Base-by-base conservation (phyloP, 2,329 filamentous ascomycete species). In the Beauveria pseudobassiana region DNA sequence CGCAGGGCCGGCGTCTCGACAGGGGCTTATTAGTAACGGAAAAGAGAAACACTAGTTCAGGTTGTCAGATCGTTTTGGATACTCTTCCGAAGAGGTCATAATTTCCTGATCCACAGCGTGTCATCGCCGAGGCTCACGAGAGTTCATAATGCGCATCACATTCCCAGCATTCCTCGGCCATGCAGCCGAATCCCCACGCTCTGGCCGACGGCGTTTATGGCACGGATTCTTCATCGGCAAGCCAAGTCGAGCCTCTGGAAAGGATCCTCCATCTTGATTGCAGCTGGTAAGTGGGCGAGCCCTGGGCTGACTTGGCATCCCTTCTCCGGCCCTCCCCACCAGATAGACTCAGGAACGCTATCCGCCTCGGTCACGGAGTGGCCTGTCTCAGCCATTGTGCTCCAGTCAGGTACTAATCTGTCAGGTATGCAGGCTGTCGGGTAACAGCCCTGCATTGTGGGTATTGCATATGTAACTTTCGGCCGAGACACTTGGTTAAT, bases 91-190 rank as follows among this genome's bases (percentile, higher is more conserved):
- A 50, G 50, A 55, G 34, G 8, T 43, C 38, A 57, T 38, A 51
- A 52, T 62, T 57, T 62, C 26, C 2, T 46, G 46, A 46, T 62
- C 60, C 60, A 62, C 60, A 53, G 3, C 26, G 14, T 3, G 2
- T 38, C 43, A n/a, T 62, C 59, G 46, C 60, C 60, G 60, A 62
- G 60, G 60, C 20, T 62, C 53, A 57, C 46, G 45, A 57, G 60
- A 3, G 10, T 24, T 14, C 28, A 54, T 51, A 12, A 12, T 42
- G 38, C 40, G 12, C 48, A 52, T 59, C 26, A 34, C 24, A 45
- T 43, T 52, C 38, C 57, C 42, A 40, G 24, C 38, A 20, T 30
- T 48, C 58, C 58, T 54, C 58, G 42, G 49, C 20, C 49, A 42
- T 46, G 40, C 42, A 38, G n/a, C n/a, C 26, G 8, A 38, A 26